A percentile compares a stretch with the other conserved stretches of the same genome.
These are phyloP conservation scores for Bipolaris victoriae DNA, from an alignment of 2,329 filamentous ascomycete genomes.

Conservation along the genomic window DNA sequence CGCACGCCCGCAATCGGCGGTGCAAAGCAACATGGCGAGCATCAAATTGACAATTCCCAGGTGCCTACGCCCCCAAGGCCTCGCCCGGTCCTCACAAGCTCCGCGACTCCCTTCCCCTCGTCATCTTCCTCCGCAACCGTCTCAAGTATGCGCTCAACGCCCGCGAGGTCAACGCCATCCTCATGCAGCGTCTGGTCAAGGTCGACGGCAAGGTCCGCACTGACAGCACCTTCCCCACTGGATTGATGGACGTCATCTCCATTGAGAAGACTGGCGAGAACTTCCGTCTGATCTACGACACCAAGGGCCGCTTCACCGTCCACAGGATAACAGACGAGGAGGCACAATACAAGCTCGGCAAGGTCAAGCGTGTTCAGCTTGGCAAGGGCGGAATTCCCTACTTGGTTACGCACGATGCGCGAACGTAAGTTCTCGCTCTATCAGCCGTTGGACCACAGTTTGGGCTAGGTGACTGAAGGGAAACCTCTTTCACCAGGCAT, in stretches of 20 bases:
- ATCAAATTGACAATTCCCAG: conserved; percentile 32
- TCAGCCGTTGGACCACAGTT: conserved; percentile 90
- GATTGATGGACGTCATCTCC: conserved; percentile 99
- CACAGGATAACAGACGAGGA: conserved; percentile 99
- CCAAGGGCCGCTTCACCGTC: conserved; percentile 99
- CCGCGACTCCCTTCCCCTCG: conserved; percentile 97
- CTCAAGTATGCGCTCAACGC: conserved; percentile 99
- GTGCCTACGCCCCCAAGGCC: conserved; percentile 67
- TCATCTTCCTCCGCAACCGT: conserved; percentile 81
- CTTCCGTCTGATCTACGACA: conserved; percentile 99
- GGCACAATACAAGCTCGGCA: conserved; percentile 99
- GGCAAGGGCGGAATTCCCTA: conserved; percentile 99
- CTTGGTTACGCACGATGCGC: conserved; percentile 99
- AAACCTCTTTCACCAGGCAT: conserved; percentile 80
- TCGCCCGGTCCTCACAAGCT: conserved; percentile 96
- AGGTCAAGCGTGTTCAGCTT: conserved; percentile 99
- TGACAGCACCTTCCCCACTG: conserved; percentile 94
- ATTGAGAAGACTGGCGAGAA: conserved; percentile 99
- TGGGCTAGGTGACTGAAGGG: conserved; percentile 47
- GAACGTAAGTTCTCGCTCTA: conserved; percentile 99
- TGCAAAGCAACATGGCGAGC: conserved; percentile 1
- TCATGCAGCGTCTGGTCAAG: conserved; percentile 99
- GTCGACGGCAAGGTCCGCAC: conserved; percentile 99
- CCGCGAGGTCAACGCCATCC: conserved; percentile 95
- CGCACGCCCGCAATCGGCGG: conserved; percentile 52